Base-by-base conservation (phyloP, 1,284 basidiomycete species). In the Cutaneotrichosporon cutaneum region DNA sequence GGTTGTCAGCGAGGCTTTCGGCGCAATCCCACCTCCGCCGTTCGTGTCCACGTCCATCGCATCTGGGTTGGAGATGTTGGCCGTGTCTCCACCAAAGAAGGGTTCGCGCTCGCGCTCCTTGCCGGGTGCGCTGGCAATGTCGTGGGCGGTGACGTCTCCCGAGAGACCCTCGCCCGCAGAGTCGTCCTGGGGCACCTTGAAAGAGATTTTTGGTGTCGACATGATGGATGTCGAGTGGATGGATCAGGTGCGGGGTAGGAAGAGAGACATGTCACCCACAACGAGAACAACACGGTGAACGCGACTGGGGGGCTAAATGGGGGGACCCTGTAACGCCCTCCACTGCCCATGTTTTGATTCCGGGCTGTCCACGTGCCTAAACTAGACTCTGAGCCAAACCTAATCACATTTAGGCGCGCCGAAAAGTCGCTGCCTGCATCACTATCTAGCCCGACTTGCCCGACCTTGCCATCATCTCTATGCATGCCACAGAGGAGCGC, bases 51-150 rank as follows among this genome's bases (percentile, higher is more conserved):
- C 63, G n/a, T 56, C 66, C 68, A 68, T 63, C 32, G 69, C 71
- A 32, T 70, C 65, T n/a, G 67, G 68, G 45, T 70, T 62, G 61
- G 71, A 72, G 62, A 81, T 75, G 67, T 80, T 81, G 1, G 69
- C 69, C 16, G 80, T 69, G 33, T 78, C 74, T 16, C 78, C 77
- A 44, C 76, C 75, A 56, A 77, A 75, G 27, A 80, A 56, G 8
- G 78, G 77, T 58, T 78, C 78, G 61, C 76, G 69, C 68, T 81
- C 79, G 57, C 77, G 69, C 60, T 80, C 78, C 60, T 81, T 81
- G 24, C 79, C 79, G 0, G 78, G 77, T 0, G 79, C 79, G 16
- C 68, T 58, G 7, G 74, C 59, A 24, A 77, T 64, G 61, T 80
- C 76, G 52, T 77, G 76, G 24, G 72, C 71, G 14, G 66, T 62